Evolutionary conservation across 2,329 filamentous ascomycete species (phyloP).

Genomic region (Thielaviopsis musarum): DNA sequence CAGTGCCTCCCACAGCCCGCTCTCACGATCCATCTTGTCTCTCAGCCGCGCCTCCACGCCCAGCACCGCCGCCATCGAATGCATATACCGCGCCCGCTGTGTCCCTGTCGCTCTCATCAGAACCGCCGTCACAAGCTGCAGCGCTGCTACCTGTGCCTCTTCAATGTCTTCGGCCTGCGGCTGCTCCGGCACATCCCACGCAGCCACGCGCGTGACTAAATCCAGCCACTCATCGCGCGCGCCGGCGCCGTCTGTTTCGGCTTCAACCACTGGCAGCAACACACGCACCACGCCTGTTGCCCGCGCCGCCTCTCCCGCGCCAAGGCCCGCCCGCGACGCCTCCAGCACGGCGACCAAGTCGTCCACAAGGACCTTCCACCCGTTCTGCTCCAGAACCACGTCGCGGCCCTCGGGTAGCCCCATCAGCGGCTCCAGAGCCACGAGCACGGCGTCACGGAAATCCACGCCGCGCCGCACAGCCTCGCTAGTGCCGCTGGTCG

Average conservation of each 20-base stretch:
- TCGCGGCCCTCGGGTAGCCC: conserved; percentile 29
- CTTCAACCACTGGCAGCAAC: conserved; percentile 34
- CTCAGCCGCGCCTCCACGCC: conserved; percentile 30
- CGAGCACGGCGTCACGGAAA: conserved; percentile 39
- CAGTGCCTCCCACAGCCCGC: conserved; percentile 25
- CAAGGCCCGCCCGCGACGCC: not conserved
- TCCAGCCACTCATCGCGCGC: conserved; percentile 40
- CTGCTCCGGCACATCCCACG: conserved; percentile 25
- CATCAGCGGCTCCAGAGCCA: conserved; percentile 42
- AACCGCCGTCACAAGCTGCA: conserved; percentile 40
- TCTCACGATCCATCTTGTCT: conserved; percentile 17
- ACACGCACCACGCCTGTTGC: conserved; percentile 40
- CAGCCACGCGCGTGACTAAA: conserved; percentile 33
- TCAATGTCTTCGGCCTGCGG: conserved; percentile 17
- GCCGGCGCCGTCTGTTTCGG: conserved; percentile 21
- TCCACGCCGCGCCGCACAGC: conserved; percentile 24
- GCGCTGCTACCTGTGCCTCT: conserved; percentile 36
- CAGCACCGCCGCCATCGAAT: conserved; percentile 32
- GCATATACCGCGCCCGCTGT: conserved; percentile 31
- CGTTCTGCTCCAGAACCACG: conserved; percentile 31
- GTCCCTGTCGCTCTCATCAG: conserved; percentile 29
- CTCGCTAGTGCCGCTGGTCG: conserved; percentile 13
- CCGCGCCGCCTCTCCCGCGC: conserved; percentile 23
- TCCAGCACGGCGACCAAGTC: conserved; percentile 33
- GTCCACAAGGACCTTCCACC: conserved; percentile 34